Evolutionary conservation across 805 yeast genomes (phyloP).

Genomic region (Candida arabinofermentans): DNA sequence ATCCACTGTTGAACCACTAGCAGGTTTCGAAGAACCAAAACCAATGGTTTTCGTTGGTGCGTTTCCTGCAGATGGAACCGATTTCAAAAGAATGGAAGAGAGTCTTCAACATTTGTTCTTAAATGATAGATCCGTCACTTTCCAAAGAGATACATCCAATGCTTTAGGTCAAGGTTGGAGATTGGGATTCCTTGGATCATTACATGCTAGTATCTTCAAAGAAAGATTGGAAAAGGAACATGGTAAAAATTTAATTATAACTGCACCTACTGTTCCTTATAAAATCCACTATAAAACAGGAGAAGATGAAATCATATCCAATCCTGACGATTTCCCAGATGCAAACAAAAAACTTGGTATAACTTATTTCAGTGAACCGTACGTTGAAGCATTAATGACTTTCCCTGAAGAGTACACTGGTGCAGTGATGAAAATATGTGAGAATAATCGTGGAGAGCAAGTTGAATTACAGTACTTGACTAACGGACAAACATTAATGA

Average conservation of each 20-base stretch:
- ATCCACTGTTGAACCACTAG: conserved; percentile 64
- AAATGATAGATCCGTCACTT: conserved; percentile 87
- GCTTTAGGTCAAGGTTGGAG: conserved; percentile 99
- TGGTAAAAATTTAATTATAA: conserved; percentile 86
- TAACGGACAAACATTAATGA: conserved; percentile 76
- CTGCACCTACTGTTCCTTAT: conserved; percentile 96
- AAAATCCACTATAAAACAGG: conserved; percentile 68
- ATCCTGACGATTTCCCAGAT: conserved; percentile 92
- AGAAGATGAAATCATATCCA: conserved; percentile 61
- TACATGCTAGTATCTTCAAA: conserved; percentile 92
- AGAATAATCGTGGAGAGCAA: conserved; percentile 78
- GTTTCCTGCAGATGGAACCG: conserved; percentile 92
- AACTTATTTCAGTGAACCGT: conserved; percentile 71
- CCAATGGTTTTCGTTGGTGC: conserved; percentile 99
- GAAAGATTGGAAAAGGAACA: conserved; percentile 91
- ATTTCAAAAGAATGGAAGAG: conserved; percentile 85
- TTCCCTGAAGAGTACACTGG: conserved; percentile 90
- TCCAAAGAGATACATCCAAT: conserved; percentile 86
- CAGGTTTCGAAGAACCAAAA: conserved; percentile 94
- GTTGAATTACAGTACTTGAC: conserved; percentile 70
- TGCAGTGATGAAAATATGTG: conserved; percentile 80
- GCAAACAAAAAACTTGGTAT: conserved; percentile 38
- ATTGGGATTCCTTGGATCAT: conserved; percentile 87
- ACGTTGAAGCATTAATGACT: conserved; percentile 85
- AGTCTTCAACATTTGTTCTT: conserved; percentile 82